Evolutionary conservation across 495 filamentous ascomycete genomes (phyloP).

Genomic region (Penicillium odoratum): DNA sequence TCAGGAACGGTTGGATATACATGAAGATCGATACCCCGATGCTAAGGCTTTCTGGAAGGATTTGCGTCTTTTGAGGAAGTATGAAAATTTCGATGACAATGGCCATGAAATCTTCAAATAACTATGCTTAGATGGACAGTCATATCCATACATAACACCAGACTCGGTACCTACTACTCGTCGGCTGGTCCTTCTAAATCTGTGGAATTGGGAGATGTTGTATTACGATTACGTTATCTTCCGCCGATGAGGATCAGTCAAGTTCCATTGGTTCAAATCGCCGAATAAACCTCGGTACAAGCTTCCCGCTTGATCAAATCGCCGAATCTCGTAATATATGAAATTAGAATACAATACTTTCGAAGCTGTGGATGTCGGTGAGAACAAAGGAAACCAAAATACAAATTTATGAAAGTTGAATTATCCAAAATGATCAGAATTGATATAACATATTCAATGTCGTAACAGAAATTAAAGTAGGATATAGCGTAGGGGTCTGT

Average conservation of each 20-base stretch:
- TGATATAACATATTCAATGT: not conserved
- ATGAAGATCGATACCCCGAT: constrained; percentile 26
- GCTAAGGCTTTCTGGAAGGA: constrained; percentile 29
- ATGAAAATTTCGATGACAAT: not conserved
- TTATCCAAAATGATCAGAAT: not conserved
- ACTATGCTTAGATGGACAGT: not conserved
- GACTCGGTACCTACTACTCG: not conserved
- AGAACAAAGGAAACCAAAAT: not conserved
- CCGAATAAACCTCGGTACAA: not conserved
- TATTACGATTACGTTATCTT: not conserved
- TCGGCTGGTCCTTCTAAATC: not conserved
- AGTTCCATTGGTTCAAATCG: not conserved
- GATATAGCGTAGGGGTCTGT: not conserved
- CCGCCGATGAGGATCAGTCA: not conserved
- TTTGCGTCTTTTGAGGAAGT: not conserved
- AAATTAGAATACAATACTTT: not conserved
- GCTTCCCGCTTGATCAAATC: not conserved
- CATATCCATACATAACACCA: not conserved
- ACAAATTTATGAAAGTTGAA: not conserved
- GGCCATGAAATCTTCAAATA: not conserved
- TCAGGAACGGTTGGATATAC: constrained; percentile 16
- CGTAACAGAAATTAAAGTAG: not conserved
- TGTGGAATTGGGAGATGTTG: not conserved
- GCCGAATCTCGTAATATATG: not conserved
- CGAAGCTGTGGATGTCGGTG: not conserved